Evolutionary conservation across 2,329 filamentous ascomycete species (phyloP).

Genomic region (Helotiales sp.): DNA sequence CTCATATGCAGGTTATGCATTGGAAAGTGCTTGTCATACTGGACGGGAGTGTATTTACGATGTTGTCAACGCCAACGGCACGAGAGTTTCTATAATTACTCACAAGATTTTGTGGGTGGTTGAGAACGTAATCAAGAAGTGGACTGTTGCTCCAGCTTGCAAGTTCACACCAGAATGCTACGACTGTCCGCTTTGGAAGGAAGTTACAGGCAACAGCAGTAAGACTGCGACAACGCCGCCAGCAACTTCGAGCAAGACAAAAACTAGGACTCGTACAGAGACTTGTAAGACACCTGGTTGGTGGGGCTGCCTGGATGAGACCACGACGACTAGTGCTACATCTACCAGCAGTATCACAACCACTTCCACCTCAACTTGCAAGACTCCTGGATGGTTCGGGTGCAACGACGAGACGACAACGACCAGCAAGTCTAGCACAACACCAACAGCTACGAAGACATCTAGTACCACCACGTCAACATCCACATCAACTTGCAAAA

Average conservation of each 20-base stretch:
- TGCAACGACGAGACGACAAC: conserved; percentile 50
- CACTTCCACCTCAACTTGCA: conserved; percentile 41
- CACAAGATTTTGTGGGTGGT: conserved; percentile 91
- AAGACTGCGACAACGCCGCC: conserved; percentile 67
- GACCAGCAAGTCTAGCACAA: conserved; percentile 34
- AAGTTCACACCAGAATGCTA: conserved; percentile 75
- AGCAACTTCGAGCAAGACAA: conserved; percentile 59
- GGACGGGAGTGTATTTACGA: conserved; percentile 89
- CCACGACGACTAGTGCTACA: conserved; percentile 23
- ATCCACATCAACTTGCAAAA: conserved; percentile 37
- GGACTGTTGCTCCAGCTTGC: conserved; percentile 79
- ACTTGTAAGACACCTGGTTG: conserved; percentile 92
- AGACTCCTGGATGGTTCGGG: conserved; percentile 47
- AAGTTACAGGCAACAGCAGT: conserved; percentile 71
- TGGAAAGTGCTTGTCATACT: conserved; percentile 91
- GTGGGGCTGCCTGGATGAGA: conserved; percentile 56
- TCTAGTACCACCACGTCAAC: conserved; percentile 19
- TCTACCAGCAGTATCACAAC: conserved; percentile 34
- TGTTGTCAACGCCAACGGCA: conserved; percentile 86
- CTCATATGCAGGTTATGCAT: conserved; percentile 87
- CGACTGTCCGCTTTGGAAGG: conserved; percentile 92
- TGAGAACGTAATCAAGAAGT: conserved; percentile 79
- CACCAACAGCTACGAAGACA: conserved; percentile 25
- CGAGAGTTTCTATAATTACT: conserved; percentile 86
- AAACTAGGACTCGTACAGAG: conserved; percentile 70